Evolutionary conservation across 129 eudicot genomes (phyloP), one percentile per base, ranked within the genome.

Genomic region (Oenanthe sinensis): DNA sequence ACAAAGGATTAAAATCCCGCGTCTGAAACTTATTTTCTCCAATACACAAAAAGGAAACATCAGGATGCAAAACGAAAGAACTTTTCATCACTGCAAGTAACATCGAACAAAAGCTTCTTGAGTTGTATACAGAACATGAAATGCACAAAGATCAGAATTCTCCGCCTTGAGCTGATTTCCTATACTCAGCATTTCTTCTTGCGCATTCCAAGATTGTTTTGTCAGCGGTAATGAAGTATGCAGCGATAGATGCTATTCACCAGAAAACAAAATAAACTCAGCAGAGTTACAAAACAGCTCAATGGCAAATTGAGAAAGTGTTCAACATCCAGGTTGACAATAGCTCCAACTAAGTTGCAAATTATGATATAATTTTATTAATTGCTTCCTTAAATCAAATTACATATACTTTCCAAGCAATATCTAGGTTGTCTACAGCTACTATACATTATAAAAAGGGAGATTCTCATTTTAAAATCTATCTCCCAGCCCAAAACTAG

Each of bases 121-220:
- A 44, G 39, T 43, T 72, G 52, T 22, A 44, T 9, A 4, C 7
- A 42, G 14, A 72, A 72, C 76, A 72, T 43, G 76, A 43, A 33
- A 50, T 1, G 17, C 24, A 20, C 30, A 50, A 30, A 9, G 68
- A 48, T 49, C 78, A 30, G 33, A 33, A 75, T 82, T 26, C 79
- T 72, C 48, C 65, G 77, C 43, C 71, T 80, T 62, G 79, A 65
- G 88, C 47, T 28, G 88, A 58, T 82, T 85, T 88, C 28, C 82
- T 63, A 37, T 92, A 92, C 14, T 86, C 85, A 5, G 87, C 10
- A 79, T 93, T 93, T 81, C 82, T 87, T 90, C 98, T 83, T 72
- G 98, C 98, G 67, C 94, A 87, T 77, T 89, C 98, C 92, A 90
- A 78, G 62, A 93, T 93, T 43, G 98, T 93, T 85, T 90, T 93